Conservation (phyloP, 768 basidiomycete species). For the Stropharia rugosoannulata region DNA sequence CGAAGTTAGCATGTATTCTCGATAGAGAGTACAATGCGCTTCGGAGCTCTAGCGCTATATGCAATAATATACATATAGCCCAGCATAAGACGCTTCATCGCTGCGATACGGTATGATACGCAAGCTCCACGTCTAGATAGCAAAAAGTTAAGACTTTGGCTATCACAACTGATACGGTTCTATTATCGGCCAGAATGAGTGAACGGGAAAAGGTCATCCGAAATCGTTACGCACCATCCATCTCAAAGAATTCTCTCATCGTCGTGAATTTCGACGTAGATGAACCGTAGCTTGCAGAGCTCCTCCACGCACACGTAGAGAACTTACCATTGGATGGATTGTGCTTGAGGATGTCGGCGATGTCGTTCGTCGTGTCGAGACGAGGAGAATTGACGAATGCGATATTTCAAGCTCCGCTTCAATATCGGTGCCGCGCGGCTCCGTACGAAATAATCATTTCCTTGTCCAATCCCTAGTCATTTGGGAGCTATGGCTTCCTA, state of each 20-base stretch:
- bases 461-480: no score
- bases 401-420: conserved; percentile 14
- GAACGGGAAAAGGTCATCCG: conserved; percentile 32
- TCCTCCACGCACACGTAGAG: conserved; percentile 28
- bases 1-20: conserved; percentile 50
- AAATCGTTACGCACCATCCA: conserved; percentile 50
- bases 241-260: conserved; percentile 24
- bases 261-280: conserved; percentile 25
- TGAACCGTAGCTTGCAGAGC: conserved; percentile 36
- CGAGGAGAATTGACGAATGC: neutral
- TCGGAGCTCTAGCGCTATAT: conserved; percentile 50
- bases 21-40: conserved; percentile 33
- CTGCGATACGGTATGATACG: neutral
- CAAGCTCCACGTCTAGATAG: conserved; percentile 36
- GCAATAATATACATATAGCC: conserved; percentile 21
- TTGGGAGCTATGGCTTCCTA: no score
- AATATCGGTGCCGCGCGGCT: conserved; percentile 10
- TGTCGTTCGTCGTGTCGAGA: conserved; percentile 7
- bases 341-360: conserved; percentile 38
- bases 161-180: conserved; percentile 27
- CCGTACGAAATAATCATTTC: no score
- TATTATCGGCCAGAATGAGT: conserved; percentile 6
- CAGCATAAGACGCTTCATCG: conserved; percentile 19
- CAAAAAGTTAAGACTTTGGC: conserved; percentile 12
- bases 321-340: conserved; percentile 53